Base-by-base conservation (phyloP, 306 rosid genomes). In the Styphnolobium japonicum region DNA sequence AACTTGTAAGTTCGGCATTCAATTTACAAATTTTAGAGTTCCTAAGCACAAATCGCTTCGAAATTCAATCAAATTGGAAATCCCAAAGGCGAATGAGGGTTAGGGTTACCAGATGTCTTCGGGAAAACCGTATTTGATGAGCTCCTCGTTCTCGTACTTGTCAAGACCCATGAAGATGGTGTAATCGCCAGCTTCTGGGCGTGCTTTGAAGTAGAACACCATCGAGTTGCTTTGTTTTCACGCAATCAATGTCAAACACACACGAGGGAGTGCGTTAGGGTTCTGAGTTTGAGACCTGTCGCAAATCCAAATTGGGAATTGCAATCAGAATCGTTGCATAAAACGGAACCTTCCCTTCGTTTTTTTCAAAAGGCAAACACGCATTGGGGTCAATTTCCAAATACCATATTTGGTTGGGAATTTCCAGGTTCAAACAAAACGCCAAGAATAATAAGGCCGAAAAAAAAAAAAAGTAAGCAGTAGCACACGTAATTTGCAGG, bases 81-180 rank as follows among this genome's bases (percentile, higher is more conserved):
- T 6, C 9, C 4, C 11, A 12, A 31, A 18, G 62, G 39, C 3
- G 1, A 70, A 66, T 21, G 8, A 5, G 36, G 25, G 42, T 57
- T 86, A 90, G 68, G 67, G 65, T 68, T 88, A 93, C 99, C 99
- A 96, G 63, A 96, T 84, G 75, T 96, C 99, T 87, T 96, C 99
- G 55, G 88, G 86, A 71, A 96, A 91, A 71, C 98, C 99, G 48
- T 88, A 96, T 80, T 91, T 96, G 93, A 96, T 96, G 85, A 96
- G 99, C 83, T 96, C 99, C 88, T 96, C 99, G 67, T 96, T 96
- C 93, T 96, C 99, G 87, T 21, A 75, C 85, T 96, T 96, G 88
- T 96, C 99, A 63, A 93, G 99, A 0, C 99, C 99, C 99, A 96
- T 96, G 93, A 96, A 93, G 82, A 96, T 93, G 83, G 94, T 89